Percentiles rank a stretch among this genome's conserved stretches.
These are phyloP conservation scores for Daldinia concentrica DNA, from an alignment of 495 filamentous ascomycete genomes.

Conservation along the genomic window DNA sequence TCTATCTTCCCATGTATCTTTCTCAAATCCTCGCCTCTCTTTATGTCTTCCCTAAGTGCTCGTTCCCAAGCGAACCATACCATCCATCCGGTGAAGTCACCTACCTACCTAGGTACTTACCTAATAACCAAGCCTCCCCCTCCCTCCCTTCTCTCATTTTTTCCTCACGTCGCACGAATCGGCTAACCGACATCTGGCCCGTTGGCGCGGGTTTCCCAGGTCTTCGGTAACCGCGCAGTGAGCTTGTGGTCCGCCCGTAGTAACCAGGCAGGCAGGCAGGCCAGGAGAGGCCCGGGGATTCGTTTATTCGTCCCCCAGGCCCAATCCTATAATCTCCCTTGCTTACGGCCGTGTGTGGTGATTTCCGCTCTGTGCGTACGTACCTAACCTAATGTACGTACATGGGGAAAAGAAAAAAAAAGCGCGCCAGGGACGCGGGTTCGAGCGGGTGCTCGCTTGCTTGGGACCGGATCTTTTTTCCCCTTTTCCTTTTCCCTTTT, in stretches of 20 bases:
- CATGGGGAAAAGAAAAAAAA: background rate
- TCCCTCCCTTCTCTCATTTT: background rate
- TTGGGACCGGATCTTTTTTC: slow-evolving; percentile 31
- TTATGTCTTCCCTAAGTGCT: background rate
- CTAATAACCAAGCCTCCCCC: background rate
- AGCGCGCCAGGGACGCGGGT: slow-evolving; percentile 12
- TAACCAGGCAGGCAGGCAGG: background rate
- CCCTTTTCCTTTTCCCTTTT: background rate
- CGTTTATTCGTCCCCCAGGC: background rate
- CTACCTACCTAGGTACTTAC: too few relatives aligned
- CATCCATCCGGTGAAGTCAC: too few relatives aligned
- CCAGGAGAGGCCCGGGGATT: background rate
- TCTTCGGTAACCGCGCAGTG: slow-evolving; percentile 30
- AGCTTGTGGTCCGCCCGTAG: background rate
- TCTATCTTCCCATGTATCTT: background rate
- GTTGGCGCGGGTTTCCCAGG: slow-evolving; percentile 24
- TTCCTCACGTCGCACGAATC: slow-evolving; percentile 9
- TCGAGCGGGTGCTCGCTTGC: slow-evolving; percentile 29
- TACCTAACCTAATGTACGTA: background rate
- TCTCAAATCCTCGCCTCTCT: background rate
- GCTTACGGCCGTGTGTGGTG: slow-evolving; percentile 46
- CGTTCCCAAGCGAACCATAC: background rate
- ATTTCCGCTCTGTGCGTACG: background rate
- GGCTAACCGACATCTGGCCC: slow-evolving; percentile 26
- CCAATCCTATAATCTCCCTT: slow-evolving; percentile 9